Base-by-base conservation (phyloP, 1,284 basidiomycete genomes). In the Ganoderma sinense region DNA sequence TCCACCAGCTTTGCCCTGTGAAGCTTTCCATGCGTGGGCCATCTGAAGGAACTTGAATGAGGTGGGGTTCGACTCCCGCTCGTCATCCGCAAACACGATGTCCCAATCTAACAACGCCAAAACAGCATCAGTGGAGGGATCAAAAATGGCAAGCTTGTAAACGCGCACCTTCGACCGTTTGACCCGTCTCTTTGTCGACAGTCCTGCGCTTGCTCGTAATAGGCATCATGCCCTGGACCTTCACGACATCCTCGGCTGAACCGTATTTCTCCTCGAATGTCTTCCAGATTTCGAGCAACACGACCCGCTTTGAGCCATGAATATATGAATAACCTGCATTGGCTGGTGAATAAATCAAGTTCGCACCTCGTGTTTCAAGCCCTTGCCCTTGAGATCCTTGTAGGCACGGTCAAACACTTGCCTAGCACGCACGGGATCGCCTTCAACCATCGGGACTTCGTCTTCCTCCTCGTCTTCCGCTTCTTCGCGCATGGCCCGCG, bases 31-130 rank as follows among this genome's bases (percentile, higher is more conserved):
- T 2, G 92, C 92, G 79, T 96, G 95, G 0, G 97, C 97, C 86
- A 94, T 94, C 80, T 97, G 93, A 79, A 98, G 85, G 85, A 97
- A 95, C 79, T 96, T 97, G 91, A 96, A 97, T 1, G 95, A 91
- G 0, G 94, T 92, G 0, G 97, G 95, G 78, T 97, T 97, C 58
- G 93, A 89, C 77, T 97, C 95, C 67, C 91, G 89, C 78, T 97
- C 95, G 86, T 98, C 97, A 84, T 98, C 97, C 40, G 95, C 91
- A 81, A 98, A 98, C 29, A 97, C 91, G 78, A 97, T 90, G 79
- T 97, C 96, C 92, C 94, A 97, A 78, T 97, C 95, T 96, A 78
- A 33, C 66, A 23, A 58, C 36, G 53, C 77, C 95, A 92, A 94
- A 76, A 16, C 67, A 45, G 26, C 26, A 51, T 23, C 11, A 48